Base-by-base conservation (phyloP, 1,284 basidiomycete species). In the Leucoagaricus sp. region DNA sequence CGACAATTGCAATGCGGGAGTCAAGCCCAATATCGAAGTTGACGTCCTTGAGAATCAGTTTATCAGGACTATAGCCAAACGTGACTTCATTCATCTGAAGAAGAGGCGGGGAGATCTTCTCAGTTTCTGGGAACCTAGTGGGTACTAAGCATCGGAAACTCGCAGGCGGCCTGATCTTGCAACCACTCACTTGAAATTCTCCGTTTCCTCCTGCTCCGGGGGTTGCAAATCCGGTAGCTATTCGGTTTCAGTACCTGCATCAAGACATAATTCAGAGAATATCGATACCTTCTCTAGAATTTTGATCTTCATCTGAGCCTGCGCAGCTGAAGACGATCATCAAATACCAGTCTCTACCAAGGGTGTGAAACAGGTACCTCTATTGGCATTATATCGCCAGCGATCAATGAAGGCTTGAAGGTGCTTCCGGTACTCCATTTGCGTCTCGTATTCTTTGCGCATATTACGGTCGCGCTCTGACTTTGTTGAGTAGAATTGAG, bases 401-500 rank as follows among this genome's bases (percentile, higher is more conserved):
- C 94, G 81, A 69, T 97, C 95, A 65, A 99, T 98, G 75, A 98
- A 99, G 0, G 96, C 95, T 69, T 98, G 97, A 52, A 99, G 74
- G 75, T 97, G 93, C 66, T 91, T 92, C 58, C 97, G 85, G 72
- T 99, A 98, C 29, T 92, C 87, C 82, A 97, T 86, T 73, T 98
- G 96, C 0, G 95, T 83, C 53, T 99, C 96, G 71, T 97, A 98
- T 72, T 98, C 95, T 73, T 94, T 94, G 62, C 85, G 86, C 71
- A 97, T 80, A 68, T 96, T 96, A 61, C 88, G 87, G 60, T 94
- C 89, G 28, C 97, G 89, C 69, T 99, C 97, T 9, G 91, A 93
- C 73, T 98, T 96, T 23, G 97, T 99, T 3, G 96, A 96, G 72
- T 99, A 98, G 82, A 99, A 99, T 69, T 98, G 94, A 1, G 92